Evolutionary conservation across 495 filamentous ascomycete genomes (phyloP), one percentile per base, ranked within the genome.

Genomic region (Penicillium cataractarum): DNA sequence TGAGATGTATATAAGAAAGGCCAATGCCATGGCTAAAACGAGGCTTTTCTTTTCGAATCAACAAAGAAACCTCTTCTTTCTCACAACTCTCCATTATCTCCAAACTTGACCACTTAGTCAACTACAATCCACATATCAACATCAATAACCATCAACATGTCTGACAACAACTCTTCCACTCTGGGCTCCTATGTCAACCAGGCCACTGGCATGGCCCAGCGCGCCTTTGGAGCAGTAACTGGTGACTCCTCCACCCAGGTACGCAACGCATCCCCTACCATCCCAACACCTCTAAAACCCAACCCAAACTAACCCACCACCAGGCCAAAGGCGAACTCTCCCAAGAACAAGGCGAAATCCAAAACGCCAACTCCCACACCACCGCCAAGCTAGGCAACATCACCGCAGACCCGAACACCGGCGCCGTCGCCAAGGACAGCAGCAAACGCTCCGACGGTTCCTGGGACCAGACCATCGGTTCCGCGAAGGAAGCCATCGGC

Each of bases 401-500:
- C 60, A 53, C 76, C 15, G 86, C 86, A 19, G 84, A 90, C 62
- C 87, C 89, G 26, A 78, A 86, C 52, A 84, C 88, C 5, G 93
- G 91, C 46, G 87, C 86, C 50, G 79, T 91, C 55, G 86, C 90
- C 40, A 80, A 85, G 66, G 91, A 97, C 76, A 79, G 92, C 73
- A 81, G 86, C 8, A 79, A 93, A 75, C 90, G 93, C 63, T 72
- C 80, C 19, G 74, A 83, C 6, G 94, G 93, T 33, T 80, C 83
- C 40, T 93, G 90, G 86, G 91, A 97, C 79, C 93, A 98, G 78
- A 95, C 90, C 42, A 64, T 93, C 40, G 94, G 94, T 58, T 86
- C 90, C 0, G 88, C 85, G 42, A 98, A 98, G 84, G 92, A 97
- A 70, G 80, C 85, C 31, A 55, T 96, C 6, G 94, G 94, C 58